phyloP scores from a whole-genome alignment of 2,329 filamentous ascomycete species.

The Scedosporium boydii region DNA sequence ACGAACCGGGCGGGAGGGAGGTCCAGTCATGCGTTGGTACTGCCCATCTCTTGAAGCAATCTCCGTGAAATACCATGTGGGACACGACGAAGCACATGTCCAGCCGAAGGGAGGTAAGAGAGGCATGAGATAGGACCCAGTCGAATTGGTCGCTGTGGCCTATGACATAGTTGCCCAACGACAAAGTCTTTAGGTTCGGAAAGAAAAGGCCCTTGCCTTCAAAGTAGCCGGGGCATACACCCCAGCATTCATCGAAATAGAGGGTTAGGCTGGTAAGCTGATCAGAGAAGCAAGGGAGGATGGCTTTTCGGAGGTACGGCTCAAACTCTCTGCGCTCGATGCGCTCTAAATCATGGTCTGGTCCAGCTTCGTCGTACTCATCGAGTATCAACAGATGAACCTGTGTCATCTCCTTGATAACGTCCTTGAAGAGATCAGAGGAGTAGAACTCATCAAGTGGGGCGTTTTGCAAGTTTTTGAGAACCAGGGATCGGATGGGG shows the following conservation, averaged over 20 bases:
- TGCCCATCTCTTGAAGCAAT: neutral
- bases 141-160: conserved; percentile 14
- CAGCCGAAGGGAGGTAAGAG: conserved; percentile 8
- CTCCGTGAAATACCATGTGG: neutral
- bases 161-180: conserved; percentile 9
- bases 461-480: conserved; percentile 14
- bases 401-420: conserved; percentile 10
- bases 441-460: conserved; percentile 8
- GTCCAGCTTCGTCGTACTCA: conserved; percentile 3
- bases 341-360: conserved; percentile 10
- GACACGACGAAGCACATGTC: conserved; percentile 10
- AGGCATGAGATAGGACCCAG: conserved; percentile 13
- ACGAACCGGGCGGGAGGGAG: neutral
- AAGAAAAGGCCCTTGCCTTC: conserved; percentile 13
- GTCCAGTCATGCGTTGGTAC: conserved; percentile 10
- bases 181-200: conserved; percentile 12
- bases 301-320: conserved; percentile 11
- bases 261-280: conserved; percentile 14
- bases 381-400: conserved; percentile 10
- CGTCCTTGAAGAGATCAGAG: conserved; percentile 5
- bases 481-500: conserved; percentile 10
- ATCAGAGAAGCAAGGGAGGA: conserved; percentile 10
- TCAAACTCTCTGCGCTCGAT: conserved; percentile 13
- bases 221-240: conserved; percentile 13
- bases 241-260: conserved; percentile 12